Conservation (phyloP, 805 yeast species). For the Candida corydali region DNA sequence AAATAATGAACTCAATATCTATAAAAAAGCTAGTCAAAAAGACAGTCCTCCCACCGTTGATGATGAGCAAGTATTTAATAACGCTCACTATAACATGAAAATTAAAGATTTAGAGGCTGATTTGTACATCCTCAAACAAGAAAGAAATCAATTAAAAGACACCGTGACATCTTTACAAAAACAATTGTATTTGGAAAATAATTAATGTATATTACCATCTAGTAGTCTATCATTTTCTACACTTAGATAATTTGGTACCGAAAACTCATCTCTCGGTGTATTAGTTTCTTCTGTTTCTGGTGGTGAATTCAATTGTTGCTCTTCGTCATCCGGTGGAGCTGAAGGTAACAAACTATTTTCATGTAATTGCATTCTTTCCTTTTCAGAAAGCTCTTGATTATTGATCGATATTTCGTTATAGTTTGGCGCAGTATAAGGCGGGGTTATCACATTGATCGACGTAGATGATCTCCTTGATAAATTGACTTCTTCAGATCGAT, state of each 20-base stretch:
- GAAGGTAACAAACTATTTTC: constrained; percentile 66
- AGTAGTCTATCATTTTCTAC: constrained; percentile 24
- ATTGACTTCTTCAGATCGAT: constrained; percentile 35
- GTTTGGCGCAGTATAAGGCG: constrained; percentile 28
- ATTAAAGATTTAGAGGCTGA: constrained; percentile 83
- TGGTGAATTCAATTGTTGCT: constrained; percentile 2
- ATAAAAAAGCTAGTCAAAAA: constrained; percentile 35
- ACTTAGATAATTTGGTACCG: constrained; percentile 31
- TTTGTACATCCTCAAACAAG: constrained; percentile 73
- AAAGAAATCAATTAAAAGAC: constrained; percentile 72
- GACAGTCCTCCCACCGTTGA: constrained; percentile 21
- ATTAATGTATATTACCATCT: constrained; percentile 1
- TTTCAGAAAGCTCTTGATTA: constrained; percentile 42
- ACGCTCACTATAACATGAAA: constrained; percentile 66
- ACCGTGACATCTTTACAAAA: constrained; percentile 57
- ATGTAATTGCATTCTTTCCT: constrained; percentile 48
- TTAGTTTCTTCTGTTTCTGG: constrained; percentile 2
- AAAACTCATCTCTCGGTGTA: background rate
- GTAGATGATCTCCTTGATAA: constrained; percentile 10
- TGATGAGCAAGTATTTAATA: constrained; percentile 25
- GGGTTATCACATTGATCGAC: constrained; percentile 12
- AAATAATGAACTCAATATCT: constrained; percentile 63
- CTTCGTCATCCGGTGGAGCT: constrained; percentile 26
- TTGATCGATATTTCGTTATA: constrained; percentile 18
- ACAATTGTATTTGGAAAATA: constrained; percentile 35